phyloP scores from a whole-genome alignment of 139 green algal genomes.

The Chlorella vulgaris region DNA sequence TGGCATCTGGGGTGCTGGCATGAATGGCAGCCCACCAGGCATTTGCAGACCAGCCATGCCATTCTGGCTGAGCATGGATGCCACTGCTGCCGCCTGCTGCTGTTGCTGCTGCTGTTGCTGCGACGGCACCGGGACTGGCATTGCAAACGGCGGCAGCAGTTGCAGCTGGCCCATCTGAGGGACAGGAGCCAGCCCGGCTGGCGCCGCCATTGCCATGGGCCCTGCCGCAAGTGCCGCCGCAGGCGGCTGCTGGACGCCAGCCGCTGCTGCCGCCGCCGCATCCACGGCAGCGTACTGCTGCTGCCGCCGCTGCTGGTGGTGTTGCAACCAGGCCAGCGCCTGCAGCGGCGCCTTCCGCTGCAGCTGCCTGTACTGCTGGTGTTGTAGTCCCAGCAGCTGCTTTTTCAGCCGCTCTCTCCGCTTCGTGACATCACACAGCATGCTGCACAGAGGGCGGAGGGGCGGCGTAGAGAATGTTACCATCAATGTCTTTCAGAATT shows the following conservation, averaged over 20 bases:
- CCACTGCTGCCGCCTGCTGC: neutral
- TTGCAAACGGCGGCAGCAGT: neutral
- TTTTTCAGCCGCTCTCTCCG: conserved; percentile 59
- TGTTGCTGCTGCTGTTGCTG: neutral
- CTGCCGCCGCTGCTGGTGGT: neutral
- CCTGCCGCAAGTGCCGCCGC: neutral
- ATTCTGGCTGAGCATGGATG: neutral
- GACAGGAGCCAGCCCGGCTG: neutral
- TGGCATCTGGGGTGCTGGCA: neutral
- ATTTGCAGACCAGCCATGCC: neutral
- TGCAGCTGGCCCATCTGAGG: neutral
- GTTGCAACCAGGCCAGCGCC: conserved; percentile 11
- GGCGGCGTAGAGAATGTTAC: neutral
- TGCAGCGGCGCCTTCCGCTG: neutral
- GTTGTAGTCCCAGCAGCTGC: neutral
- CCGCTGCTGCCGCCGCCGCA: neutral
- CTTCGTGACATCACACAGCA: conserved; percentile 55
- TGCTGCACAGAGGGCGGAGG: conserved; percentile 1
- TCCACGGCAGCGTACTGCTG: neutral
- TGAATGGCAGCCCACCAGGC: neutral
- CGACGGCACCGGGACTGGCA: neutral
- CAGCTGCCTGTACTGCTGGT: conserved; percentile 10
- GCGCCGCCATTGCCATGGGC: neutral
- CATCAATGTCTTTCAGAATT: too few relatives aligned
- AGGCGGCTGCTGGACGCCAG: neutral